Conservation (phyloP, 805 yeast genomes). For the Torulaspora indica region DNA sequence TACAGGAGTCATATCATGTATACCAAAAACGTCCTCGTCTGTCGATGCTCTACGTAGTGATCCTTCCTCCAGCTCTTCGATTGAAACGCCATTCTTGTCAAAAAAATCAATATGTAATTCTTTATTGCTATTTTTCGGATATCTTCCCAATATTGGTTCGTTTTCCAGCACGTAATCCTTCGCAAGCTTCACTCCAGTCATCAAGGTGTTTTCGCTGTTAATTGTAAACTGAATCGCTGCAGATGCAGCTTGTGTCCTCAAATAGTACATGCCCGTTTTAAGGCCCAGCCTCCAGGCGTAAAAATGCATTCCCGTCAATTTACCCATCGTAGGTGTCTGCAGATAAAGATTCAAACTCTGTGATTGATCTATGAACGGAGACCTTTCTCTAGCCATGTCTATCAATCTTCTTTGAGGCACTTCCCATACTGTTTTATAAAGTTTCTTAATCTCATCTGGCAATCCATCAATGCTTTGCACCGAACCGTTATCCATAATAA, state of each 20-base stretch:
- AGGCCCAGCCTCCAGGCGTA: constrained; percentile 96
- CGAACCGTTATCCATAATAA: constrained; percentile 75
- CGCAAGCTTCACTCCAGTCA: constrained; percentile 3
- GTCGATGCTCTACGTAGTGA: constrained; percentile 30
- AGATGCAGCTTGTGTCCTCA: constrained; percentile 94
- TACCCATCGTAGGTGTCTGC: constrained; percentile 87
- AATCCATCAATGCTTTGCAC: constrained; percentile 66
- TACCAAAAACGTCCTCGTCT: constrained; percentile 58
- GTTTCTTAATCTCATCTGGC: constrained; percentile 63
- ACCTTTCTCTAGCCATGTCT: constrained; percentile 79
- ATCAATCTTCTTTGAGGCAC: constrained; percentile 76
- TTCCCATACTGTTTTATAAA: constrained; percentile 97
- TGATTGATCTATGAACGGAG: constrained; percentile 84
- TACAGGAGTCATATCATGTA: constrained; percentile 80
- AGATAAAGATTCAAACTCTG: constrained; percentile 87
- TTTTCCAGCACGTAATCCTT: constrained; percentile 42
- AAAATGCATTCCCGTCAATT: constrained; percentile 92
- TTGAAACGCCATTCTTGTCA: constrained; percentile 31
- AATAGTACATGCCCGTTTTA: constrained; percentile 94
- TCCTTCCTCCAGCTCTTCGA: constrained; percentile 42
- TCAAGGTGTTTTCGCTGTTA: constrained; percentile 43
- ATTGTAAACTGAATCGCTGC: constrained; percentile 90
- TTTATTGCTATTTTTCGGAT: constrained; percentile 13
- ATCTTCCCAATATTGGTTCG: constrained; percentile 46
- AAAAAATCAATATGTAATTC: constrained; percentile 26